These are phyloP conservation scores for Ophiostoma ips DNA, from an alignment of 2,329 filamentous ascomycete species.

Conservation along the genomic window DNA sequence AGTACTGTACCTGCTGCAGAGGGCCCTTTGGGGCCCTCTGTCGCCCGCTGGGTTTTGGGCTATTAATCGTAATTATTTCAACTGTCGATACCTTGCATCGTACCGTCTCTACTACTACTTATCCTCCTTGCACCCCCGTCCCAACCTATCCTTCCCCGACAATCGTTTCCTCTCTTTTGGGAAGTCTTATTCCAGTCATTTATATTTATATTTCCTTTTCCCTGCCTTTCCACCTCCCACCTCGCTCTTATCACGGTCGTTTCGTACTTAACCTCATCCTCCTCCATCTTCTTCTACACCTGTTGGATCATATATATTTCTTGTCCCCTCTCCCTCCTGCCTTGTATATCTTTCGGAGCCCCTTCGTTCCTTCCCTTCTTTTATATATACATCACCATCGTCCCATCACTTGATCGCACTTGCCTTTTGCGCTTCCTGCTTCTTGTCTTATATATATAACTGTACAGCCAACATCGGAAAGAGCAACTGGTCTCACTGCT, in stretches of 20 bases:
- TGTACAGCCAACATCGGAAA: slow-evolving; percentile 4
- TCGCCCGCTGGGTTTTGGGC: too few relatives aligned
- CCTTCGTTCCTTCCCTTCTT: slow-evolving; percentile 2
- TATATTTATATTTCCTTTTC: not conserved
- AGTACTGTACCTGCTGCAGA: too few relatives aligned
- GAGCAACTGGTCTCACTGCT: slow-evolving; percentile 9
- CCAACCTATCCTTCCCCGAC: not conserved
- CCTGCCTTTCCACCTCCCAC: not conserved
- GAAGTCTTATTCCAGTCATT: not conserved
- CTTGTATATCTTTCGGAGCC: slow-evolving; percentile 1
- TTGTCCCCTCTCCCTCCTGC: slow-evolving; percentile 3
- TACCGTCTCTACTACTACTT: not conserved
- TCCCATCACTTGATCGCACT: slow-evolving; percentile 3
- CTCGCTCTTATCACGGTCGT: slow-evolving; percentile 4
- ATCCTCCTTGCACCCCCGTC: not conserved
- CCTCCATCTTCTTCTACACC: slow-evolving; percentile 9
- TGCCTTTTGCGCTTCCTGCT: slow-evolving; percentile 4
- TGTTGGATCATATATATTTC: slow-evolving; percentile 1
- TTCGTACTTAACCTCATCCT: slow-evolving; percentile 1
- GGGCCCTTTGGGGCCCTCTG: too few relatives aligned
- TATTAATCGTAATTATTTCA: too few relatives aligned
- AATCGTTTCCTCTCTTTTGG: not conserved
- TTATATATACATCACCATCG: slow-evolving; percentile 1
- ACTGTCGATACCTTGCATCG: too few relatives aligned
- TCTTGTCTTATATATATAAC: slow-evolving; percentile 1